Evolutionary conservation across 106 monocot genomes (phyloP).

Genomic region (Narthecium ossifragum): DNA sequence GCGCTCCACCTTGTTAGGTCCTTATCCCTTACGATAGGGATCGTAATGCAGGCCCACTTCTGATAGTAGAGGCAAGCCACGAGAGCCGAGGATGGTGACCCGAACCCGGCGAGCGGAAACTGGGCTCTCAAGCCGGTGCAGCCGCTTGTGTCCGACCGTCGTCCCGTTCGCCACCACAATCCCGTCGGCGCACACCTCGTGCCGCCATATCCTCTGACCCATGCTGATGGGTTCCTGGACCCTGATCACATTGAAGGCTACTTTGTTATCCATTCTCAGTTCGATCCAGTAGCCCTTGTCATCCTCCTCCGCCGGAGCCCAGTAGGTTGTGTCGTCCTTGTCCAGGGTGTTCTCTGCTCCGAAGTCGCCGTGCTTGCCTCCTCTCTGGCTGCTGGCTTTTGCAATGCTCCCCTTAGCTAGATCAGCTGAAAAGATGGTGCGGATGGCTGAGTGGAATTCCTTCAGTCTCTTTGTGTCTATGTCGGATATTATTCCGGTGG

Average conservation of each 20-base stretch:
- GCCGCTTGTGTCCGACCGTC: slow-evolving; percentile 76
- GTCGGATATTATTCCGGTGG: slow-evolving; percentile 58
- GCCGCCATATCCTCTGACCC: slow-evolving; percentile 61
- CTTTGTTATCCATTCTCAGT: slow-evolving; percentile 5
- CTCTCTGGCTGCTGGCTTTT: slow-evolving; percentile 66
- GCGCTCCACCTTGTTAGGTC: not conserved
- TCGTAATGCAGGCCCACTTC: slow-evolving; percentile 71
- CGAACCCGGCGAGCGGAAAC: slow-evolving; percentile 34
- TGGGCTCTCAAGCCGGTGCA: slow-evolving; percentile 41
- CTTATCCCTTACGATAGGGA: slow-evolving; percentile 24
- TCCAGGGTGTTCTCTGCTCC: slow-evolving; percentile 42
- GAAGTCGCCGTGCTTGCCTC: slow-evolving; percentile 38
- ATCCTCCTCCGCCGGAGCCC: slow-evolving; percentile 37
- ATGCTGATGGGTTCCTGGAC: slow-evolving; percentile 66
- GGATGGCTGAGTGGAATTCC: slow-evolving; percentile 58
- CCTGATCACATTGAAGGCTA: slow-evolving; percentile 66
- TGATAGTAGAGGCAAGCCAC: slow-evolving; percentile 51
- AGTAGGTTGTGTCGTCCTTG: slow-evolving; percentile 43
- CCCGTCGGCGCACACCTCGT: slow-evolving; percentile 54
- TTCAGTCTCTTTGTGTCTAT: slow-evolving; percentile 36
- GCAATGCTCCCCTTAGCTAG: slow-evolving; percentile 35
- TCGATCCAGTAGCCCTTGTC: slow-evolving; percentile 46
- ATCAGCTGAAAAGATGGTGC: slow-evolving; percentile 47
- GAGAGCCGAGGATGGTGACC: slow-evolving; percentile 36
- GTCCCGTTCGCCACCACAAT: slow-evolving; percentile 48